Conservation (phyloP, 2,329 filamentous ascomycete genomes). For the Grosmannia clavigera region DNA sequence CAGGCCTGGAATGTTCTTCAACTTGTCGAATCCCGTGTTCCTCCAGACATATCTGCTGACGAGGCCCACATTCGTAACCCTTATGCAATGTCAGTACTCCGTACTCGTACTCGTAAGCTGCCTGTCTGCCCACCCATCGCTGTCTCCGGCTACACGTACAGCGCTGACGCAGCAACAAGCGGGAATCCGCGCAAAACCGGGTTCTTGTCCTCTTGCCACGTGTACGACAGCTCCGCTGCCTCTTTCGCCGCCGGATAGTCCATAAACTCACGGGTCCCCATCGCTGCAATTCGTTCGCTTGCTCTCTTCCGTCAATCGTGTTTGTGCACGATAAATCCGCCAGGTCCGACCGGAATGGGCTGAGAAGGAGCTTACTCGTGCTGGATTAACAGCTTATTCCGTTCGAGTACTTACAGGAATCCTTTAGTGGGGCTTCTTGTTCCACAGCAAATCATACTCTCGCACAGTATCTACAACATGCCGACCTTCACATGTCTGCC, state of each 20-base stretch:
- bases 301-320: no score
- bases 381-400: not conserved
- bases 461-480: not conserved
- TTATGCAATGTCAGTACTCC: constrained; percentile 16
- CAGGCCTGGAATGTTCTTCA: constrained; percentile 34
- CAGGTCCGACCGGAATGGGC: no score
- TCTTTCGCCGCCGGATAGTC: constrained; percentile 31
- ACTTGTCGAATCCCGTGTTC: constrained; percentile 46
- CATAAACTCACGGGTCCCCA: constrained; percentile 20
- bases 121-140: not conserved
- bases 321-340: no score
- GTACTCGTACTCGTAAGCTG: not conserved
- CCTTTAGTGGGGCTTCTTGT: not conserved
- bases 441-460: not conserved
- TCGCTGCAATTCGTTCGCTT: not conserved
- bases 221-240: constrained; percentile 21
- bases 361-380: not conserved
- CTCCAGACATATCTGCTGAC: constrained; percentile 56
- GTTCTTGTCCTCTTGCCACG: constrained; percentile 40
- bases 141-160: constrained; percentile 13
- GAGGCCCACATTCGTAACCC: constrained; percentile 45
- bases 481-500: not conserved
- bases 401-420: not conserved
- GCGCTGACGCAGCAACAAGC: constrained; percentile 38
- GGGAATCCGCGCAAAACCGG: constrained; percentile 56